These are phyloP conservation scores for Puccinia brachypodii DNA, from an alignment of 1,284 basidiomycete species.

Conservation along the genomic window DNA sequence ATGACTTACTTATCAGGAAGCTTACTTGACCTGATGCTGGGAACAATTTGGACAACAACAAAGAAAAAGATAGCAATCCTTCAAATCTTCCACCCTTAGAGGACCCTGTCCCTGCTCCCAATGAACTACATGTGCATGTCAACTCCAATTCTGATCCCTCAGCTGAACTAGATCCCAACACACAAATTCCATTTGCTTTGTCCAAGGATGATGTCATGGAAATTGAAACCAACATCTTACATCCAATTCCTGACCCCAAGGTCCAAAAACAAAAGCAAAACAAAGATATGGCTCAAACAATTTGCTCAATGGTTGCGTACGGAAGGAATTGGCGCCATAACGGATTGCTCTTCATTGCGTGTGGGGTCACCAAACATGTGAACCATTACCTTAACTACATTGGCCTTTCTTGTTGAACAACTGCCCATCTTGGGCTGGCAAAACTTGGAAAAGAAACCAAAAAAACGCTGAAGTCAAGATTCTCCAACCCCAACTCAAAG, in stretches of 20 bases:
- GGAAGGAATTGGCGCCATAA: slow-evolving; percentile 11
- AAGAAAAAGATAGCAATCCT: too few species aligned
- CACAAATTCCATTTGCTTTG: not conserved
- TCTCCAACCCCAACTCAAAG: not conserved
- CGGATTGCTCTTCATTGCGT: not conserved
- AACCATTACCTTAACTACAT: slow-evolving; percentile 12
- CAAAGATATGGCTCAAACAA: slow-evolving; percentile 6
- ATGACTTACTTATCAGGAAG: not conserved
- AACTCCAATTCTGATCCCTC: not conserved
- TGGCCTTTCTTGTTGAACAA: not conserved
- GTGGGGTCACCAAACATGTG: slow-evolving; percentile 4
- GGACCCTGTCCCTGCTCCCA: not conserved
- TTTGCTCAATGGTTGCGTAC: slow-evolving; percentile 27
- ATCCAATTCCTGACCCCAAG: not conserved
- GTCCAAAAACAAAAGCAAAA: not conserved
- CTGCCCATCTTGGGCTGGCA: slow-evolving; percentile 11
- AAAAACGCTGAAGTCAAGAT: not conserved
- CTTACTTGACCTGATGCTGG: not conserved
- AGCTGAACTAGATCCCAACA: not conserved
- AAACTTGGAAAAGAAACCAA: not conserved
- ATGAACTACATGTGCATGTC: not conserved
- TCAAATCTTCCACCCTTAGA: not conserved
- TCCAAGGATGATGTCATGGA: not conserved
- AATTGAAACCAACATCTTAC: not conserved
- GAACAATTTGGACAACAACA: not conserved